phyloP scores from a whole-genome alignment of 2,329 filamentous ascomycete species.

The Neonectria ditissima region DNA sequence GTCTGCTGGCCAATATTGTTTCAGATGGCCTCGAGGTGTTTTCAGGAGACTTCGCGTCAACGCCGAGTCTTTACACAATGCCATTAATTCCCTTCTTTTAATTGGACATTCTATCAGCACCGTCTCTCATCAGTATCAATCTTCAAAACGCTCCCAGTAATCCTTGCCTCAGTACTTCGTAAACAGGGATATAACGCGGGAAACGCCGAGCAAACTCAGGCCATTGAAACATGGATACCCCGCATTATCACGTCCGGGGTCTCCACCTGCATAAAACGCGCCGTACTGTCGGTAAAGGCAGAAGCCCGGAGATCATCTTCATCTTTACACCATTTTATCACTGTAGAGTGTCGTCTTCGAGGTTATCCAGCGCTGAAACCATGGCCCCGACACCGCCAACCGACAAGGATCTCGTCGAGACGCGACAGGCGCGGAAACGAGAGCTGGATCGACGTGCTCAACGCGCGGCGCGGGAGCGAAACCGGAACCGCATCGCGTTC shows the following conservation, averaged over 20 bases:
- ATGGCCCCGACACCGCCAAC: background rate
- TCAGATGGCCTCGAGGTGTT: background rate
- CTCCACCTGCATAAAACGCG: background rate
- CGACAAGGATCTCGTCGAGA: background rate
- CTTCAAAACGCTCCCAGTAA: too few relatives aligned
- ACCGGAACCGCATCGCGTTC: slow-evolving; percentile 12
- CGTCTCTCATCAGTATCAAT: too few relatives aligned
- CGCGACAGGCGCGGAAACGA: slow-evolving; percentile 6
- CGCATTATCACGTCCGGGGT: background rate
- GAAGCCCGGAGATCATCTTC: background rate
- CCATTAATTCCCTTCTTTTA: slow-evolving; percentile 4
- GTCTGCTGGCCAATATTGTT: background rate
- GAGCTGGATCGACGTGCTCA: slow-evolving; percentile 19
- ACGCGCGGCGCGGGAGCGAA: slow-evolving; percentile 11
- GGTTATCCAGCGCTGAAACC: background rate
- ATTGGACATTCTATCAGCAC: too few relatives aligned
- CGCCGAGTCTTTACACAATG: background rate
- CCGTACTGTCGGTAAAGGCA: background rate
- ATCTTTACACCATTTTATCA: background rate
- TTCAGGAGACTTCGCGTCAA: background rate
- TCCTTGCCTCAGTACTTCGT: too few relatives aligned
- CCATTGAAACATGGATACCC: background rate
- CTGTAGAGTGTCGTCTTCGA: background rate
- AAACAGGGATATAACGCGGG: too few relatives aligned
- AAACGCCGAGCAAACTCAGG: too few relatives aligned